Evolutionary conservation across 768 basidiomycete genomes (phyloP).

Genomic region (Rhodotorula taiwanensis): DNA sequence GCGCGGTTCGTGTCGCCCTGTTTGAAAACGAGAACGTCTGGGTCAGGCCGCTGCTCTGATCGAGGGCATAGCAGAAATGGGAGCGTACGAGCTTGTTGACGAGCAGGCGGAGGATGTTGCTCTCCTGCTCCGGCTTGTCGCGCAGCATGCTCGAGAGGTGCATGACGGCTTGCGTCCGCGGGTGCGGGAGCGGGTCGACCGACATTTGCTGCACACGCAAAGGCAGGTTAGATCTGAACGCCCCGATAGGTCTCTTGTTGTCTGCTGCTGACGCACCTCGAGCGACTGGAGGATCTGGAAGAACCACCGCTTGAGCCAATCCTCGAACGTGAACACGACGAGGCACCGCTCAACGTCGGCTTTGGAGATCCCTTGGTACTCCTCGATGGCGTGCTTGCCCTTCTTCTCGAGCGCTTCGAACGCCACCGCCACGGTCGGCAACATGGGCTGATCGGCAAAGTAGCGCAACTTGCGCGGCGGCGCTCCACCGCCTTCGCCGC

Average conservation of each 20-base stretch:
- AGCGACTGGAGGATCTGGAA: conserved; percentile 83
- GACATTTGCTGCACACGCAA: conserved; percentile 59
- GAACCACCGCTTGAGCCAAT: conserved; percentile 96
- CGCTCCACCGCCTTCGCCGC: conserved; percentile 60
- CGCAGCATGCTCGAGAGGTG: conserved; percentile 72
- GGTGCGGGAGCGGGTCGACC: conserved; percentile 76
- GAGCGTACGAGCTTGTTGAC: conserved; percentile 84
- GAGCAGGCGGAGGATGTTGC: conserved; percentile 82
- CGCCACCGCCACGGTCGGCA: conserved; percentile 35
- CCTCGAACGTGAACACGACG: conserved; percentile 84
- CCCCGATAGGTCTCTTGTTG: not conserved
- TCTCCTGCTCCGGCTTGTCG: conserved; percentile 93
- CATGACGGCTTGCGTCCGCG: conserved; percentile 73
- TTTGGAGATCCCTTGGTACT: conserved; percentile 55
- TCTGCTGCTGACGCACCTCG: conserved; percentile 69
- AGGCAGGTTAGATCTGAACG: not conserved
- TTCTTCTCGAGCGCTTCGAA: conserved; percentile 14
- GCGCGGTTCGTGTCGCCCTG: conserved; percentile 85
- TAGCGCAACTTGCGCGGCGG: conserved; percentile 61
- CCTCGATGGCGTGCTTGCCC: conserved; percentile 49
- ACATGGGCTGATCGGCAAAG: conserved; percentile 54
- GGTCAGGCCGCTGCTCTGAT: not conserved
- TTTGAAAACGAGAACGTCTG: not conserved
- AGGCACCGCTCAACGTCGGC: conserved; percentile 50
- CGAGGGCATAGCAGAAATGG: not conserved